Evolutionary conservation across 768 basidiomycete genomes (phyloP), one percentile per base, ranked within the genome.

Genomic region (Glaciozyma antarctica): DNA sequence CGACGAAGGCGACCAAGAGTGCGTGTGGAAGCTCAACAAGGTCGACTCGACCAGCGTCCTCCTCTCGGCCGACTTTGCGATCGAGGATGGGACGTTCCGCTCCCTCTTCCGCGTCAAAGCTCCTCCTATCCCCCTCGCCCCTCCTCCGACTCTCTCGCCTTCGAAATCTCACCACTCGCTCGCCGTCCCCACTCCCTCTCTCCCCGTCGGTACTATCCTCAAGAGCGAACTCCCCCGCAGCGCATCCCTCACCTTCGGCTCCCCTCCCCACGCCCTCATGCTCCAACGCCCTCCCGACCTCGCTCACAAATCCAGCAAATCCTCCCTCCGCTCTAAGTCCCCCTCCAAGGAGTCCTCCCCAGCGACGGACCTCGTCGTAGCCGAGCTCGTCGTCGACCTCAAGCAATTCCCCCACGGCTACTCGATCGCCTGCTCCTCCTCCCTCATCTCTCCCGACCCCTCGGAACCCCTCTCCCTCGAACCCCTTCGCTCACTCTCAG

Each of bases 361-460:
- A 0, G 57, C 63, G 41, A 52, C 81, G 59, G 89, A 94, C 75
- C 76, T 90, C 54, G 77, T 90, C 24, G 83, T 91, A 22, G 83
- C 83, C 3, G 91, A 94, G 76, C 74, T 91, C 38, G 82, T 90
- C 32, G 81, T 90, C 32, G 89, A 92, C 77, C 84, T 87, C 61
- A 87, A 86, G 75, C 78, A 88, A 64, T 91, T 88, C 77, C 83
- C 86, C 0, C 80, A 81, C 49, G 88, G 88, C n/a, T 90, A 88
- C 67, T 79, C 81, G 32, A 79, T 88, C 32, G 67, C 62, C 3
- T 52, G 55, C 6, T 54, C 53, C 32, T 61, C 62, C 0, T 45
- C 59, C 43, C 61, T 64, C 28, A 19, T 51, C 41, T 26, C 51
- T 21, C 28, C 24, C 52, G 17, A 28, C 47, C 24, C 51, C 1